phyloP scores from a whole-genome alignment of 495 filamentous ascomycete species.

The Hypomontagnella submonticulosa region DNA sequence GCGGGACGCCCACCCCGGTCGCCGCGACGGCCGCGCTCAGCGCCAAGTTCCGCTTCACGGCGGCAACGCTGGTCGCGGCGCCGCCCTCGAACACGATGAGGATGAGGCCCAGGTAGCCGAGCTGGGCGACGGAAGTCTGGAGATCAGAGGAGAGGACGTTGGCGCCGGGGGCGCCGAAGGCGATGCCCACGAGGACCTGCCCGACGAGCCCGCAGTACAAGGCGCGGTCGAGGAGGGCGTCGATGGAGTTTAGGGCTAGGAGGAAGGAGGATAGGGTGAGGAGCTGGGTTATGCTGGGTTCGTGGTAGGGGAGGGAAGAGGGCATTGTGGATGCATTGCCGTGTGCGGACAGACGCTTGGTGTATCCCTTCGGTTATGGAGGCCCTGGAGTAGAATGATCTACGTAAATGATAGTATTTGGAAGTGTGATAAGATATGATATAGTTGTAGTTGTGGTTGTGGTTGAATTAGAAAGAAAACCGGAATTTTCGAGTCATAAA shows the following conservation, averaged over 20 bases:
- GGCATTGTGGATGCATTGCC: constrained; percentile 1
- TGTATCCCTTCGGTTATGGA: too few species aligned
- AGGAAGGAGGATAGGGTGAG: constrained; percentile 73
- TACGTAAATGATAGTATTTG: too few species aligned
- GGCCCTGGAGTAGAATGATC: neutral
- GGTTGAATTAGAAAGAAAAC: too few species aligned
- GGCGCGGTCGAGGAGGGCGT: constrained; percentile 67
- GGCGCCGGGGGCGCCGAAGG: constrained; percentile 72
- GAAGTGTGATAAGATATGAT: too few species aligned
- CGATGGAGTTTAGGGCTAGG: constrained; percentile 70
- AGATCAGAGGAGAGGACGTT: constrained; percentile 58
- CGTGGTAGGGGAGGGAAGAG: constrained; percentile 65
- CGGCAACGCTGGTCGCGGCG: constrained; percentile 68
- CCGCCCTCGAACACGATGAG: constrained; percentile 82
- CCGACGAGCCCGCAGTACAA: constrained; percentile 80
- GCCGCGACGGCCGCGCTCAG: constrained; percentile 70
- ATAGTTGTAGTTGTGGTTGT: too few species aligned
- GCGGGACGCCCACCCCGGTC: constrained; percentile 72
- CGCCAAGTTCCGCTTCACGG: constrained; percentile 66
- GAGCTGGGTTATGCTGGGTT: constrained; percentile 67
- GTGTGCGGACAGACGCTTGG: neutral
- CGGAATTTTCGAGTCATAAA: too few species aligned
- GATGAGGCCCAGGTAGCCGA: constrained; percentile 83
- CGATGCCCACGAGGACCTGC: constrained; percentile 76
- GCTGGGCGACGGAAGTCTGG: constrained; percentile 69